Evolutionary conservation across 2,329 filamentous ascomycete species (phyloP).

Genomic region (Grosmannia penicillata): DNA sequence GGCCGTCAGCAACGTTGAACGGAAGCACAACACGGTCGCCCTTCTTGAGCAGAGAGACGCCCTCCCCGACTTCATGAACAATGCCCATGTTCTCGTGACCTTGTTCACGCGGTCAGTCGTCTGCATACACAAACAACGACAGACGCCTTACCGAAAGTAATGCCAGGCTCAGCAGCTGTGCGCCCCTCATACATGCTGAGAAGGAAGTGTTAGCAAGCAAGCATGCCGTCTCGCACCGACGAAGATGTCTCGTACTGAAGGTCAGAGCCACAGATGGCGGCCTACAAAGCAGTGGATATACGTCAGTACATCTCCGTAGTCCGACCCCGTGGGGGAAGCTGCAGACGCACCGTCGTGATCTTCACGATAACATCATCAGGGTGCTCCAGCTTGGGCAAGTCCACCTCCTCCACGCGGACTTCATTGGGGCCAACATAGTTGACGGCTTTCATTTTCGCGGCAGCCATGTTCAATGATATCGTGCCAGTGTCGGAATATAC

Average conservation of each 20-base stretch:
- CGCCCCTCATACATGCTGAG: constrained; percentile 1
- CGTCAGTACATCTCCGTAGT: not conserved
- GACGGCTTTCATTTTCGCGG: constrained; percentile 1
- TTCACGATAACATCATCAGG: constrained; percentile 1
- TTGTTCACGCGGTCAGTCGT: not conserved
- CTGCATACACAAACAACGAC: not conserved
- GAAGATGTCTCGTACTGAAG: not conserved
- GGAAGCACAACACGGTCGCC: not conserved
- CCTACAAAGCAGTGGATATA: not conserved
- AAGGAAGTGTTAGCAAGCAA: not conserved
- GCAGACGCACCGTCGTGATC: not conserved
- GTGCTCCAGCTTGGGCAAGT: not conserved
- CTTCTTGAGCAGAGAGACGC: not conserved
- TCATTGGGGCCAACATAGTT: not conserved
- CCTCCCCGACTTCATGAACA: not conserved
- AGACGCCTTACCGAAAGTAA: not conserved
- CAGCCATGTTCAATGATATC: not conserved
- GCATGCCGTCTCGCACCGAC: not conserved
- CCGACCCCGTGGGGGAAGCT: not conserved
- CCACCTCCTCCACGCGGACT: not conserved
- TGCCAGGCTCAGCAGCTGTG: not conserved
- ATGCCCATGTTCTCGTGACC: constrained; percentile 2
- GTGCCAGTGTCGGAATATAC: not conserved
- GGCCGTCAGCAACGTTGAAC: constrained; percentile 1
- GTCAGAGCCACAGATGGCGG: constrained; percentile 1